These are phyloP conservation scores for Bipolaris cookei DNA, from an alignment of 2,329 filamentous ascomycete species.

Conservation along the genomic window DNA sequence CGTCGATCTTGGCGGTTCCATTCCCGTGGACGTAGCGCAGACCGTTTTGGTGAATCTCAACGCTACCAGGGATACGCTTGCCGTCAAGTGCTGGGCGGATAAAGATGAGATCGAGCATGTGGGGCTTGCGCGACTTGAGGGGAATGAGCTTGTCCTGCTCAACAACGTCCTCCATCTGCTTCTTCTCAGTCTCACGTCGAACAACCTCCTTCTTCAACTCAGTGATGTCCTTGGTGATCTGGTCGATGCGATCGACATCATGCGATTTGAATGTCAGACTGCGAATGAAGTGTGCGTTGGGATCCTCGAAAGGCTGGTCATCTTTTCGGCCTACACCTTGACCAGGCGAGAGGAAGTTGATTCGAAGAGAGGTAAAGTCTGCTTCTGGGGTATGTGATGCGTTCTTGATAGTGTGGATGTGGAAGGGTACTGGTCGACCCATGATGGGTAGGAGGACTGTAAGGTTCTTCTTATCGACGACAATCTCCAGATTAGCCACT, in stretches of 20 bases:
- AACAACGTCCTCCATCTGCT: conserved; percentile 98
- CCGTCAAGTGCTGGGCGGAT: conserved; percentile 94
- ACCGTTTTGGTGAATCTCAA: conserved; percentile 99
- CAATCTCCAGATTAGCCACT: conserved; percentile 84
- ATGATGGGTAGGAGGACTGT: conserved; percentile 95
- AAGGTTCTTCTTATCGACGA: conserved; percentile 87
- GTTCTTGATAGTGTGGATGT: conserved; percentile 98
- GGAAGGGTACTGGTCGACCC: conserved; percentile 96
- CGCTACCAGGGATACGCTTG: conserved; percentile 92
- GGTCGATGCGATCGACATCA: conserved; percentile 84
- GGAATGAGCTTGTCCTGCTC: conserved; percentile 98
- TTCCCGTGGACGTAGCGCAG: conserved; percentile 84
- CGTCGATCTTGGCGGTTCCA: conserved; percentile 83
- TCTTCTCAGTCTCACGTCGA: conserved; percentile 97
- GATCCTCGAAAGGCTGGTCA: conserved; percentile 96
- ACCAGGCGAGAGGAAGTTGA: conserved; percentile 96
- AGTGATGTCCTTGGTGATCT: conserved; percentile 90
- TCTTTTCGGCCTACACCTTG: conserved; percentile 97
- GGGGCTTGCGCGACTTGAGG: conserved; percentile 89
- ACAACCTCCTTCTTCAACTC: conserved; percentile 93
- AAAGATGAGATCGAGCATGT: conserved; percentile 91
- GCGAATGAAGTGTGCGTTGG: conserved; percentile 91
- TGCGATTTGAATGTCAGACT: conserved; percentile 94
- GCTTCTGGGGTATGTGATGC: conserved; percentile 97
- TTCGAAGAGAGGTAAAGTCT: conserved; percentile 89